Evolutionary conservation across 1,284 basidiomycete genomes (phyloP), one percentile per base, ranked within the genome.

Genomic region (Cryptococcus hybrid): DNA sequence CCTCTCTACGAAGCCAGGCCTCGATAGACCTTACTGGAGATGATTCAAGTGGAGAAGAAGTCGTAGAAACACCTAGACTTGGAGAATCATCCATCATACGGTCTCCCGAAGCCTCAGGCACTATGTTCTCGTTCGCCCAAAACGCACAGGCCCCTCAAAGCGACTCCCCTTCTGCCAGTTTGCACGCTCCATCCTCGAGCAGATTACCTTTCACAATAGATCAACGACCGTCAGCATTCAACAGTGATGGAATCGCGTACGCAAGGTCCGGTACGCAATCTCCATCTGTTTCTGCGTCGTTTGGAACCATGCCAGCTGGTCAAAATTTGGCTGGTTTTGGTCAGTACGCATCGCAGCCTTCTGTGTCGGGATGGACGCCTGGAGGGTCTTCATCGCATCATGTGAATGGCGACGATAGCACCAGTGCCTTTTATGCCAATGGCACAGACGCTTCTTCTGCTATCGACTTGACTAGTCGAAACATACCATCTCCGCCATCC

Each of bases 391-490:
- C 15, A 15, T 11, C 40, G 5, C 2, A 42, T 42, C 12, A 42
- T 15, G 40, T 42, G 5, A 42, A 42, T 42, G 15, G 40, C 40
- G 5, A 42, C 12, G 40, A 15, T 42, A 15, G 12, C 40, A 15
- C 15, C 40, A 47, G 30, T 36, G 18, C 47, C 34, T 30, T n/a
- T 42, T 13, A 39, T 13, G 35, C 44, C 39, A 52, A 42, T 30
- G 35, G 37, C 56, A 47, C 15, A 43, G 57, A 62, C 40, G 54
- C 66, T 18, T 64, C 66, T 2, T 65, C 68, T 35, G 67, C 67
- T 30, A 73, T 70, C 55, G 67, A 68, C 59, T 64, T 70, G 47
- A 69, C 65, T 43, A 66, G 56, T 49, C 52, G 55, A 7, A 58
- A 63, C 12, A 51, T 64, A 13, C 66, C 64, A 11, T 60, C 66